Evolutionary conservation across 768 basidiomycete genomes (phyloP), one percentile per base, ranked within the genome.

Genomic region (Tylopilus sp.): DNA sequence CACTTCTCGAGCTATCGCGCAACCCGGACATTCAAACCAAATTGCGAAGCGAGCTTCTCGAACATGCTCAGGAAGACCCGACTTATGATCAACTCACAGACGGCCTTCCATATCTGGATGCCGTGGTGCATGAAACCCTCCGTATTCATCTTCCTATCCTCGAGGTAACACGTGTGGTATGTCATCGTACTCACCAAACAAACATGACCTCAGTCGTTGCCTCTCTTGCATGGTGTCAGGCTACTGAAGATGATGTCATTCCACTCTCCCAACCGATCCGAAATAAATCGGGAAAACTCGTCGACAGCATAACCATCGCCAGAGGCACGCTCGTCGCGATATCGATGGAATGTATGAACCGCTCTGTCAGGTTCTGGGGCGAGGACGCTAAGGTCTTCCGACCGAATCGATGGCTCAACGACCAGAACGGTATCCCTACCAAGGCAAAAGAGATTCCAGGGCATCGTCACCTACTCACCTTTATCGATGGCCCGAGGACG

Each of bases 351-450:
- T 68, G 65, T 17, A 72, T 81, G 49, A 85, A 87, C 59, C 66
- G 71, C 7, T 77, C 78, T 5, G 69, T 73, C 41, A 67, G 63
- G 0, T 62, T 85, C 21, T 88, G 86, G 87, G 86, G 86, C 0
- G 60, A 72, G 0, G 78, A 82, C 45, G 77, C 82, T 1, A 73
- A 75, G 21, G 72, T 75, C 22, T 89, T 83, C 61, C 70, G 75
- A 26, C 86, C 85, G 0, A 80, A 81, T 47, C 71, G 86, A 13
- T 89, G 86, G 86, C 69, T 87, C 10, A 22, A 21, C 8, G 26
- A 55, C 8, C 25, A 25, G 4, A 59, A 66, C 17, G 60, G 66
- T 1, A 59, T 64, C 2, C 57, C 60, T 4, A 35, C 33, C 33
- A 51, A 59, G 12, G 70, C 73, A 0, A 74, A 72, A 40, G 71